Base-by-base conservation (phyloP, 139 green algal species). In the Nannochloris sp. region DNA sequence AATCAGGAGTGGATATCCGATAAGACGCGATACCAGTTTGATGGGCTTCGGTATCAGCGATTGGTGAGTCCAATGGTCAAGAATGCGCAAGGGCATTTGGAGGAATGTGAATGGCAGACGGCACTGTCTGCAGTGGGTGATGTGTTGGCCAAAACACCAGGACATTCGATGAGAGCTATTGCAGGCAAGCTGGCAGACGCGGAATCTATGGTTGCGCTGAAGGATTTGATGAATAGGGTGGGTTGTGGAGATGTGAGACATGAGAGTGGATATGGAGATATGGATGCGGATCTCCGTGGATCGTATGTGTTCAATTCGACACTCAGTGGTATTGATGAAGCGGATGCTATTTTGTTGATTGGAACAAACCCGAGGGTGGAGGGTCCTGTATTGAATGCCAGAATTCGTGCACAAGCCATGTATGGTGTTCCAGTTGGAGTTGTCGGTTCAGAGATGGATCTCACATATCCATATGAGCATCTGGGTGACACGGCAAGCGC, bases 1-100 rank as follows among this genome's bases (percentile, higher is more conserved):
- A 99, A 99, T 64, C 93, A 99, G 88, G 93, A 99, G 78, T 99
- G 93, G 93, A 83, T 99, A 62, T 85, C 69, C 10, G 93, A 99
- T 86, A 96, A 96, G 76, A 83, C 75, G 3, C 83, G 93, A 60
- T 99, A 97, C 73, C 86, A 93, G 71, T 99, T 95, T 69, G 93
- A 99, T 68, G 93, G 81, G 8, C 84, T 99, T 40, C 88, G 88
- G 74, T 78, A 88, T 18, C 93, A 99, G 82, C 80, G 93, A 21
- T 84, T 99, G 4, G 85, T 85, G 62, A 65, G 76, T 27, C 93
- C 93, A 6, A 76, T 96, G 74, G 79, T 96, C 27, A 84, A 58
- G 6, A 16, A 49, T 24, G 44, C 43, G 4, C 36, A 14, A 34
- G 59, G 76, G n/a, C 73, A 74, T 21, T 75, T 95, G 70, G 44